Conservation (phyloP, 768 basidiomycete species). For the Boletus reticuloceps region DNA sequence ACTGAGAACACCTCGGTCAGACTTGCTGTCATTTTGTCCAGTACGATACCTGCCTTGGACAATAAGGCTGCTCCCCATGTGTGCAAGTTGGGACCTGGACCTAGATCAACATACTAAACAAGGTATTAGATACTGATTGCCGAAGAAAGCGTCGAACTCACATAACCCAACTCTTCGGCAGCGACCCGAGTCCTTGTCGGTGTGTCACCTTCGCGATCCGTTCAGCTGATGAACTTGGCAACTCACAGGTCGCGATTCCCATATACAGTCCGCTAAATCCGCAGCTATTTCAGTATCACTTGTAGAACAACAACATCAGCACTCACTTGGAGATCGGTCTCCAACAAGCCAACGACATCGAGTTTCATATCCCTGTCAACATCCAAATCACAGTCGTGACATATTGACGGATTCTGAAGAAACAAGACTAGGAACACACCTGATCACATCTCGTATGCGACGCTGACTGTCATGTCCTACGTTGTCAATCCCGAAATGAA, state of each 20-base stretch:
- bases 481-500: slow-evolving; percentile 75
- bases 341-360: slow-evolving; percentile 81
- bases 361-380: slow-evolving; percentile 85
- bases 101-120: slow-evolving; percentile 77
- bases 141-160: slow-evolving; percentile 36
- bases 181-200: slow-evolving; percentile 64
- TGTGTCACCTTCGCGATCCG: slow-evolving; percentile 1
- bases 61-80: slow-evolving; percentile 87
- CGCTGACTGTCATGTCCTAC: slow-evolving; percentile 34
- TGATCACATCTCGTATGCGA: slow-evolving; percentile 48
- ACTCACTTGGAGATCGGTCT: slow-evolving; percentile 82
- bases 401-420: not conserved
- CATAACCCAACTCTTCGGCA: slow-evolving; percentile 78
- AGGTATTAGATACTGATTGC: slow-evolving; percentile 2
- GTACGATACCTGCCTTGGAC: slow-evolving; percentile 54
- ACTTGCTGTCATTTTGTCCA: not conserved
- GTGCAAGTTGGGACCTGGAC: slow-evolving; percentile 84
- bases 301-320: not conserved
- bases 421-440: slow-evolving; percentile 41
- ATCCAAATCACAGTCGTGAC: not conserved
- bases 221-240: not conserved
- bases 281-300: not conserved
- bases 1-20: slow-evolving; percentile 41
- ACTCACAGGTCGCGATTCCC: slow-evolving; percentile 82
- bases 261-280: slow-evolving; percentile 60